Conservation (phyloP, 768 basidiomycete species). For the Leccinum truebloodii region DNA sequence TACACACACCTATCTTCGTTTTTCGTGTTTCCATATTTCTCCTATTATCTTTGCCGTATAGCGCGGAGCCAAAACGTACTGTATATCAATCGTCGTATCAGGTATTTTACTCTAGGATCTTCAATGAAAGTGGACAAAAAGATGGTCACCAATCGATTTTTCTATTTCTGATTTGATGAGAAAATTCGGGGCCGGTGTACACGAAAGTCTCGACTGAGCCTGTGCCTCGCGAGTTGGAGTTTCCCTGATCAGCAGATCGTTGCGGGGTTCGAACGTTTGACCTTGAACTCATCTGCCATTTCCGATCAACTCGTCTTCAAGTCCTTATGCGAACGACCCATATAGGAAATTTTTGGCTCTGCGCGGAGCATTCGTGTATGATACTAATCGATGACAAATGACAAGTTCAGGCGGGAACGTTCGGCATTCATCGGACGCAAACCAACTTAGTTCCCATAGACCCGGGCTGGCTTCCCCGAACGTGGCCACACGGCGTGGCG, state of each 20-base stretch:
- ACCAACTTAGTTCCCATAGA: background rate
- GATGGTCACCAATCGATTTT: background rate
- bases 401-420: background rate
- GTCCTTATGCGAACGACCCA: background rate
- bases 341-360: background rate
- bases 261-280: background rate
- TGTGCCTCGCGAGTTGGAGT: background rate
- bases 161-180: background rate
- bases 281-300: background rate
- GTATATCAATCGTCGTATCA: conserved; percentile 19
- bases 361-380: background rate
- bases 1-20: conserved; percentile 17
- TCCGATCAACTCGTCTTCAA: background rate
- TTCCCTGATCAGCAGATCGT: background rate
- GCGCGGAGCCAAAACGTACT: conserved; percentile 24
- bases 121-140: conserved; percentile 10
- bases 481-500: background rate
- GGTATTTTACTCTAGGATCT: conserved; percentile 20
- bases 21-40: conserved; percentile 17
- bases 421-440: background rate
- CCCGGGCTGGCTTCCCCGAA: background rate
- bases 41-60: conserved; percentile 13
- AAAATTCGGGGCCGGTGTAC: background rate
- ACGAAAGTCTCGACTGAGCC: background rate
- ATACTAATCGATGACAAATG: background rate